These are phyloP conservation scores for Endoconidiophora laricicola DNA, from an alignment of 2,329 filamentous ascomycete species.

Conservation along the genomic window DNA sequence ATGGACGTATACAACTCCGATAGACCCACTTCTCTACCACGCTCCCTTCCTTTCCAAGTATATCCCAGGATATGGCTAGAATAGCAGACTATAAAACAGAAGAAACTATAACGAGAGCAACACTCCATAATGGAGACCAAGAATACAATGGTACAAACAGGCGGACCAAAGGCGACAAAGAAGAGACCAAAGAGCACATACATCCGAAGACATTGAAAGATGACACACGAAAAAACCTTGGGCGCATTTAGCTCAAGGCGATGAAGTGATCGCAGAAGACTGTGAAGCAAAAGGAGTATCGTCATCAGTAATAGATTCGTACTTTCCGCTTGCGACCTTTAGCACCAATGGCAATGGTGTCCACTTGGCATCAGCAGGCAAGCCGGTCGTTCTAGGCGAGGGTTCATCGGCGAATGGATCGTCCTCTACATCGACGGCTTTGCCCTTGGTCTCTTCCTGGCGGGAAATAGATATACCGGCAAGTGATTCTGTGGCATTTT, in stretches of 20 bases:
- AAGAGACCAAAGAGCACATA: neutral
- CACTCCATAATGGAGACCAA: neutral
- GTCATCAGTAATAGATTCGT: constrained; percentile 33
- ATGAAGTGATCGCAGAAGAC: constrained; percentile 1
- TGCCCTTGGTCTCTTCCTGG: constrained; percentile 36
- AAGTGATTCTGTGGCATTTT: constrained; percentile 17
- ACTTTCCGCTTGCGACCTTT: constrained; percentile 61
- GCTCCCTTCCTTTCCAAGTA: too few species aligned
- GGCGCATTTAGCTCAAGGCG: neutral
- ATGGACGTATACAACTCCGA: too few species aligned
- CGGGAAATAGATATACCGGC: constrained; percentile 47
- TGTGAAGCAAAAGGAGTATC: constrained; percentile 17
- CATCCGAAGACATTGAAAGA: too few species aligned
- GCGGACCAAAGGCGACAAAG: neutral
- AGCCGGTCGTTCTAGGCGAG: constrained; percentile 11
- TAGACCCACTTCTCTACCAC: too few species aligned
- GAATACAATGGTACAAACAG: neutral
- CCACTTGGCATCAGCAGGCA: constrained; percentile 34
- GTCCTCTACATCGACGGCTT: constrained; percentile 27
- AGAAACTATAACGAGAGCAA: neutral
- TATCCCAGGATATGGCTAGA: too few species aligned
- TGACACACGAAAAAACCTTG: neutral
- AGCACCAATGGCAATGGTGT: constrained; percentile 45
- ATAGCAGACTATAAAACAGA: too few species aligned
- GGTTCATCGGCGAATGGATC: constrained; percentile 52